phyloP scores from a whole-genome alignment of 2,329 filamentous ascomycete genomes.

The Aspergillus hortae region DNA sequence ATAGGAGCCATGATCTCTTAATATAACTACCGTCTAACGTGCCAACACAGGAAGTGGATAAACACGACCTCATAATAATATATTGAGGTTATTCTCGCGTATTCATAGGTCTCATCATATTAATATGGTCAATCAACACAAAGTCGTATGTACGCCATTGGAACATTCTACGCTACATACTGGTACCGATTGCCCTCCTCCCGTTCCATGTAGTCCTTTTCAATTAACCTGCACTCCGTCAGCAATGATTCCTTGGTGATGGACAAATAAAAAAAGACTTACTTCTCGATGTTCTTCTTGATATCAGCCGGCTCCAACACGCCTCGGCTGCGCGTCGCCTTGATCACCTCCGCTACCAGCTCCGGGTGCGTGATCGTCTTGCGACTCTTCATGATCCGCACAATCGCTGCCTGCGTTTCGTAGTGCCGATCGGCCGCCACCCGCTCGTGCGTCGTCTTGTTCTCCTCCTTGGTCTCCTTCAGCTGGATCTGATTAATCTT shows the following conservation, averaged over 20 bases:
- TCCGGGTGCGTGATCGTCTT: slow-evolving; percentile 85
- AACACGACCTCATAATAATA: no score
- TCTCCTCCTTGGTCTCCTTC: slow-evolving; percentile 92
- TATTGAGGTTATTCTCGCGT: not conserved
- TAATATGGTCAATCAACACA: not conserved
- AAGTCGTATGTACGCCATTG: not conserved
- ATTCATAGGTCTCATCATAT: not conserved
- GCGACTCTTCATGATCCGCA: slow-evolving; percentile 92
- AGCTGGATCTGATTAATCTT: slow-evolving; percentile 99
- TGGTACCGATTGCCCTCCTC: slow-evolving; percentile 65
- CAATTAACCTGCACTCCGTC: slow-evolving; percentile 62
- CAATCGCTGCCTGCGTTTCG: slow-evolving; percentile 95
- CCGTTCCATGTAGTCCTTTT: slow-evolving; percentile 89
- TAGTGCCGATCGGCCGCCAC: slow-evolving; percentile 88
- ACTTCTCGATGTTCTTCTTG: slow-evolving; percentile 96
- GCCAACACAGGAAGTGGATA: no score
- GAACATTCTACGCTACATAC: slow-evolving; percentile 59
- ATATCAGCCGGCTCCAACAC: slow-evolving; percentile 83
- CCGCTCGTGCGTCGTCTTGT: slow-evolving; percentile 86
- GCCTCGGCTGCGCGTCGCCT: slow-evolving; percentile 79
- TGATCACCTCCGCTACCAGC: slow-evolving; percentile 87
- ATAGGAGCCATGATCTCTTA: no score
- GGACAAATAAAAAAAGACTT: slow-evolving; percentile 35
- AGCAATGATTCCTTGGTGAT: not conserved
- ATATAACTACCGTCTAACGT: no score